A percentile compares a stretch with the other conserved stretches of the same genome.
Conservation (phyloP, 2,329 filamentous ascomycete genomes). For the Diaporthe longicolla region DNA sequence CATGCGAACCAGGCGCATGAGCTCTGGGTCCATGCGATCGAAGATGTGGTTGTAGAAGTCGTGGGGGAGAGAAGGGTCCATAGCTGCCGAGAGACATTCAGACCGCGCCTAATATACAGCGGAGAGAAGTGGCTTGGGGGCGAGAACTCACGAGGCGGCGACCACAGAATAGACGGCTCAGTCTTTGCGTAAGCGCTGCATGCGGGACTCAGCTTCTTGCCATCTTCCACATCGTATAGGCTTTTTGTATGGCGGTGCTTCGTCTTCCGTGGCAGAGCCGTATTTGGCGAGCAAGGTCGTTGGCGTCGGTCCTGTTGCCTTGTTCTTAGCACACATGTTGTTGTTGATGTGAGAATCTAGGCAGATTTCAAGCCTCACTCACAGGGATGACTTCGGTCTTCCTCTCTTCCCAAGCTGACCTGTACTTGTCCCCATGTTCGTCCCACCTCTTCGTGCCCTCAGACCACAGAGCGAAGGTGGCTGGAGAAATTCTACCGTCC, state of each 20-base stretch:
- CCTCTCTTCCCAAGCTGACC: slow-evolving; percentile 19
- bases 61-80: slow-evolving; percentile 31
- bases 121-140: slow-evolving; percentile 31
- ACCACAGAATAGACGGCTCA: slow-evolving; percentile 40
- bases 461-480: slow-evolving; percentile 57
- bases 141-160: slow-evolving; percentile 31
- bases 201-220: slow-evolving; percentile 35
- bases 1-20: slow-evolving; percentile 45
- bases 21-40: slow-evolving; percentile 51
- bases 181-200: slow-evolving; percentile 39
- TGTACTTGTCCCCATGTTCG: slow-evolving; percentile 34
- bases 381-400: slow-evolving; percentile 33
- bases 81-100: slow-evolving; percentile 24
- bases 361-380: slow-evolving; percentile 8
- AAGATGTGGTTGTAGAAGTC: slow-evolving; percentile 47
- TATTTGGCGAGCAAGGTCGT: slow-evolving; percentile 40
- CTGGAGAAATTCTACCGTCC: slow-evolving; percentile 56
- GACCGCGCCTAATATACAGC: slow-evolving; percentile 45
- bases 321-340: background rate
- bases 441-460: slow-evolving; percentile 54
- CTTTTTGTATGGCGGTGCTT: slow-evolving; percentile 31
- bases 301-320: slow-evolving; percentile 33
- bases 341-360: background rate
- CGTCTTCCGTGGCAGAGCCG: slow-evolving; percentile 17
- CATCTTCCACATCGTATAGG: slow-evolving; percentile 49